Conservation (phyloP, 1,139 yeast genomes). For the Protomyces inouyei region DNA sequence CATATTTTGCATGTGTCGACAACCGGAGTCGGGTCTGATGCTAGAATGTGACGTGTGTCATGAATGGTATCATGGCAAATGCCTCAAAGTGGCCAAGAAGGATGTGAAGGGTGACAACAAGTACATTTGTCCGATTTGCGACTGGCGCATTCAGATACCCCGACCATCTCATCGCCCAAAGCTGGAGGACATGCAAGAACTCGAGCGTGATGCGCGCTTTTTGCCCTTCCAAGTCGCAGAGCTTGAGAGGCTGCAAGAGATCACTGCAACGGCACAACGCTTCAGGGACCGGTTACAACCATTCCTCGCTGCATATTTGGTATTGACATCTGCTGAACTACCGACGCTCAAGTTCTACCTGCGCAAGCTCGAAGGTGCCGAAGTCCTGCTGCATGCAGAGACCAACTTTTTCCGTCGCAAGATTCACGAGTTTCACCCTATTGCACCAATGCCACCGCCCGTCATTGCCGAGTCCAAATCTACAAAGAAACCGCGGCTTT, state of each 20-base stretch:
- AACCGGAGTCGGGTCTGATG: slow-evolving; percentile 64
- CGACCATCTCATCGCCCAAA: slow-evolving; percentile 41
- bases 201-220: slow-evolving; percentile 34
- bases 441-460: slow-evolving; percentile 31
- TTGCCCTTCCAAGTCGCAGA: slow-evolving; percentile 38
- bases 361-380: slow-evolving; percentile 47
- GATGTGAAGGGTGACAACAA: slow-evolving; percentile 42
- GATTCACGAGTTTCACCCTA: slow-evolving; percentile 31
- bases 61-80: slow-evolving; percentile 68
- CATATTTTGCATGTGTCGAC: slow-evolving; percentile 66
- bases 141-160: slow-evolving; percentile 40
- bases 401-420: slow-evolving; percentile 31
- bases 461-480: slow-evolving; percentile 32
- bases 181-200: slow-evolving; percentile 40
- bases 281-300: slow-evolving; percentile 44
- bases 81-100: slow-evolving; percentile 47
- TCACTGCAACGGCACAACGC: slow-evolving; percentile 43
- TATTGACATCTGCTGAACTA: slow-evolving; percentile 35
- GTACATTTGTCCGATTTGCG: slow-evolving; percentile 68
- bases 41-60: slow-evolving; percentile 72
- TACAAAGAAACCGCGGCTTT: slow-evolving; percentile 31
- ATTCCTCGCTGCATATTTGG: slow-evolving; percentile 24
- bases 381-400: slow-evolving; percentile 31
- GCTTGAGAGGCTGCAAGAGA: slow-evolving; percentile 36
- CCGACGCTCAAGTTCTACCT: slow-evolving; percentile 43